Base-by-base conservation (phyloP, 1,284 basidiomycete species). In the Malassezia obtusa region DNA sequence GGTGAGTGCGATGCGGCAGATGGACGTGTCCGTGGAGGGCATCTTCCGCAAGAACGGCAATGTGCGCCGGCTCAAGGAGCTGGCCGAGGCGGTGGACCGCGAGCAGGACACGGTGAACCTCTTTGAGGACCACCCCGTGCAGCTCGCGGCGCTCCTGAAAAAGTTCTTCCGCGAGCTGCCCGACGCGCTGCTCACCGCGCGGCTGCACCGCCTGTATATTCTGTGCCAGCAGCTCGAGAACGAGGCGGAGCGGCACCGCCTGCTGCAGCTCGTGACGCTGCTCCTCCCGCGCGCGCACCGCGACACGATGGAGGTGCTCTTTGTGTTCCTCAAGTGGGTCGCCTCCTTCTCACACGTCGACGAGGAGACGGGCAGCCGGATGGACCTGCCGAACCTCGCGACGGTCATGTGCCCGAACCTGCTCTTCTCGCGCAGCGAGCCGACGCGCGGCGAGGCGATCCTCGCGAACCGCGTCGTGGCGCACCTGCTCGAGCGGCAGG, bases 1-100 rank as follows among this genome's bases (percentile, higher is more conserved):
- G 50, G 83, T 98, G 36, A 92, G 89, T 49, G 90, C 94, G 3
- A 96, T 99, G 92, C 82, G 87, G 71, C 91, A 96, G 76, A 96
- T 96, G 92, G 92, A 98, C 76, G 89, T 99, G 85, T 95, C 92
- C 4, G 81, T 99, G 33, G 94, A 98, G 76, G 92, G 92, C 57
- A 94, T 99, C 60, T 99, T 99, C 81, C 82, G 92, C 49, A 91
- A 94, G 78, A 96, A 95, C 73, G 92, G 92, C 52, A 96, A 98
- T 74, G 96, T 98, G 68, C 82, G 90, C 48, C 82, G 89, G 52
- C 79, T 96, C 56, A 89, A 89, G 72, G 86, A 90, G 63, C 79
- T 95, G 25, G 84, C 85, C 3, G 92, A 98, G 59, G 83, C 86
- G 15, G 85, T 98, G 49, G 94, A 99, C 74, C 85, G 89, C 30